Conservation (phyloP, 2,329 filamentous ascomycete species). For the Colletotrichum filicis region DNA sequence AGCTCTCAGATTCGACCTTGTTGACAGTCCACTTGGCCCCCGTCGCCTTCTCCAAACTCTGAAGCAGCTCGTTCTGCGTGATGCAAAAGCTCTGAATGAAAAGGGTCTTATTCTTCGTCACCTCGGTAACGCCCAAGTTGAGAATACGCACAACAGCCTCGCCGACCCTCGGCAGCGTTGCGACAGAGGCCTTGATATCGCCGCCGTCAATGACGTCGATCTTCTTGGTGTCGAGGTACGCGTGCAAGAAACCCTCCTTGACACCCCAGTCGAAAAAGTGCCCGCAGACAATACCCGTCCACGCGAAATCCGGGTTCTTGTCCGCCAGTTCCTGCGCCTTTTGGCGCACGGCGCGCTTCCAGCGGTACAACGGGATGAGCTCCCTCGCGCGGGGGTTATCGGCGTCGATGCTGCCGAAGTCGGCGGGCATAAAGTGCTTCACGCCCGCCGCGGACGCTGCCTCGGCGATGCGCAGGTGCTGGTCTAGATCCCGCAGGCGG, state of each 20-base stretch:
- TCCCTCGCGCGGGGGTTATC: slow-evolving; percentile 44
- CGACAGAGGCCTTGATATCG: slow-evolving; percentile 43
- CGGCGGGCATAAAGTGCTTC: slow-evolving; percentile 51
- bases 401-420: slow-evolving; percentile 54
- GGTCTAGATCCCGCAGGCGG: slow-evolving; percentile 41
- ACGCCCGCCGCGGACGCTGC: slow-evolving; percentile 50
- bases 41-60: slow-evolving; percentile 46
- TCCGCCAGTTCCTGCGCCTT: slow-evolving; percentile 43
- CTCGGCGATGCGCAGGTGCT: slow-evolving; percentile 49
- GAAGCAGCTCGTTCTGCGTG: slow-evolving; percentile 48
- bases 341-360: slow-evolving; percentile 47
- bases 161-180: slow-evolving; percentile 47
- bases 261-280: slow-evolving; percentile 57
- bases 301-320: slow-evolving; percentile 42
- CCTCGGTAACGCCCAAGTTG: slow-evolving; percentile 37
- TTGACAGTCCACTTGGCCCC: slow-evolving; percentile 44
- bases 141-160: slow-evolving; percentile 48
- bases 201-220: slow-evolving; percentile 50
- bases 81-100: slow-evolving; percentile 54
- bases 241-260: slow-evolving; percentile 48
- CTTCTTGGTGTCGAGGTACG: slow-evolving; percentile 41
- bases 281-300: slow-evolving; percentile 51
- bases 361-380: slow-evolving; percentile 49
- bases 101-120: slow-evolving; percentile 47
- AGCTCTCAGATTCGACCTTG: slow-evolving; percentile 50